Percentiles rank a stretch among this genome's conserved stretches.
These are phyloP conservation scores for Boletus pseudopeckii DNA, from an alignment of 768 basidiomycete genomes.

Conservation along the genomic window DNA sequence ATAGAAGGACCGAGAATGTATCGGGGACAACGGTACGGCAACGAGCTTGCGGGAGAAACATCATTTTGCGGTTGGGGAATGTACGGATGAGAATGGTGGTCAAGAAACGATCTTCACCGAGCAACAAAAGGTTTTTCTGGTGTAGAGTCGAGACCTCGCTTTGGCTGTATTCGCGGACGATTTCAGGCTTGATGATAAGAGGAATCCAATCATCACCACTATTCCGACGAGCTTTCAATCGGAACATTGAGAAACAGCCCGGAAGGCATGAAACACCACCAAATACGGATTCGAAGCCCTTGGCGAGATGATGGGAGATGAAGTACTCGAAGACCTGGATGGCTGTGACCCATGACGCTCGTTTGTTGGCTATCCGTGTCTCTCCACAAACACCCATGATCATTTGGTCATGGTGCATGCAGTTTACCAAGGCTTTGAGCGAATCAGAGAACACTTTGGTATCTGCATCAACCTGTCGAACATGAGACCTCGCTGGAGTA, in stretches of 20 bases:
- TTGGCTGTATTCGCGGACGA: conserved; percentile 96
- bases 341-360: conserved; percentile 95
- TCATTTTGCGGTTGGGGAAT: conserved; percentile 99
- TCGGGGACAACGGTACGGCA: conserved; percentile 97
- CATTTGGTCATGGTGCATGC: conserved; percentile 97
- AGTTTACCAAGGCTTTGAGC: conserved; percentile 87
- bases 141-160: conserved; percentile 90
- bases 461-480: conserved; percentile 89
- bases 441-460: conserved; percentile 94
- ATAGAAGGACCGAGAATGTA: conserved; percentile 87
- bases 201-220: conserved; percentile 97
- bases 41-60: conserved; percentile 94
- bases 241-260: conserved; percentile 99
- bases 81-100: conserved; percentile 95
- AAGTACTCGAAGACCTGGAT: conserved; percentile 99
- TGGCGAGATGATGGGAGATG: conserved; percentile 97
- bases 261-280: conserved; percentile 99
- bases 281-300: conserved; percentile 98
- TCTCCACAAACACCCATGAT: conserved; percentile 99
- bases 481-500: conserved; percentile 7
- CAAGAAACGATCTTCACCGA: conserved; percentile 98
- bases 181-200: conserved; percentile 93
- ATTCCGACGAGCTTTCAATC: conserved; percentile 87
- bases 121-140: conserved; percentile 93
- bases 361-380: conserved; percentile 97